Base-by-base conservation (phyloP, 148 eudicot species). In the Vaccinium corymbosum region DNA sequence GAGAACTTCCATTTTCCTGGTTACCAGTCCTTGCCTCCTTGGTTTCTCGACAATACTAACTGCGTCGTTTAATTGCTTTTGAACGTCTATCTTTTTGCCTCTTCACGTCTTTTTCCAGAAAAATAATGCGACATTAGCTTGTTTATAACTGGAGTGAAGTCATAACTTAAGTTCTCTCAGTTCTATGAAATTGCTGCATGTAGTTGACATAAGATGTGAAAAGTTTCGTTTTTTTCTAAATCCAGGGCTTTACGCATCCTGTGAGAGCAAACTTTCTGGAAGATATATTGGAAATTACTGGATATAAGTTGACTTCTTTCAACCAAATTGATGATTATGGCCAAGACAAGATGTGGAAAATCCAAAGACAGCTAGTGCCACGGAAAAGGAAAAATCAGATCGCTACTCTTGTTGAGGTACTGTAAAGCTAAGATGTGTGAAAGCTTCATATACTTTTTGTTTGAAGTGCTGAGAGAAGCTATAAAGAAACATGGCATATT, bases 241-340 rank as follows among this genome's bases (percentile, higher is more conserved):
- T 82, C 78, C 87, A 97, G 99, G 99, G 99, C 75, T 97, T 97
- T 86, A 95, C 99, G 8, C 81, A 94, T 81, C 98, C 99, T 49
- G 99, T 97, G 64, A 91, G 93, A 87, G 90, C 94, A 50, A 96
- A 94, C 84, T 97, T 97, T 89, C 88, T 97, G 81, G 99, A 97
- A 92, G 98, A 94, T 88, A 92, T 94, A 57, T 87, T 97, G 80
- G 99, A 97, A 86, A 89, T 92, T 52, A 95, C 98, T 61, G 98
- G 98, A 84, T 97, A 95, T 87, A 95, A 93, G 88, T 82, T 97
- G 90, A 94, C 95, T 80, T 90, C 99, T 84, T 95, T 94, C 90
- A 97, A 97, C 87, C 99, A 97, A 90, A 81, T 95, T 85, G 99
- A 97, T 89, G 98, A 97, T 84, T 97, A 97, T 93, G 99, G 99